Conservation (phyloP, 2,329 filamentous ascomycete species). For the Ophiostoma tasmaniense region DNA sequence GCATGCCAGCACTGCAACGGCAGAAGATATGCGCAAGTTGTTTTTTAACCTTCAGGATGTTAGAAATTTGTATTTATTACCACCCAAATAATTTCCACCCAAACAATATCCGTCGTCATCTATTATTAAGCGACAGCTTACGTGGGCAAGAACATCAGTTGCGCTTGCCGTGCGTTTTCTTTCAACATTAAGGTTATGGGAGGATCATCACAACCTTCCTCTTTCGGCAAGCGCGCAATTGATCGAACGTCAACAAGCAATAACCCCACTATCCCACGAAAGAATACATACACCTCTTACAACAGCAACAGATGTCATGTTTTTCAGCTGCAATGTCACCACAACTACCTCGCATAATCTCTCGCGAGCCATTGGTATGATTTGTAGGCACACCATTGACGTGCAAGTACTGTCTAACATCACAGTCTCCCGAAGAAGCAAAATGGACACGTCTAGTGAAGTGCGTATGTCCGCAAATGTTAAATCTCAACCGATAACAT, state of each 20-base stretch:
- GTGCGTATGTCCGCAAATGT: slow-evolving; percentile 30
- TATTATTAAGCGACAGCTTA: not conserved
- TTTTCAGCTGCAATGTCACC: not conserved
- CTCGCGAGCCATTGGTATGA: slow-evolving; percentile 15
- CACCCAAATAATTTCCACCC: too few species aligned
- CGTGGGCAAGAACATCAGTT: not conserved
- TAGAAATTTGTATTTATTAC: too few species aligned
- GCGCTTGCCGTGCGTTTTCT: not conserved
- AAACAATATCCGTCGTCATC: not conserved
- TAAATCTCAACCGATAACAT: too few species aligned
- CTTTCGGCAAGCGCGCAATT: not conserved
- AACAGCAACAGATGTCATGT: not conserved
- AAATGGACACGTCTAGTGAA: slow-evolving; percentile 53
- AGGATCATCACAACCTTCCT: not conserved
- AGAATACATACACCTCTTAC: too few species aligned
- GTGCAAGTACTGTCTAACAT: not conserved
- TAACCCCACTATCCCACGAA: not conserved
- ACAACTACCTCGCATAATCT: slow-evolving; percentile 4
- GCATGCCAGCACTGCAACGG: not conserved
- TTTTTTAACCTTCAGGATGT: too few species aligned
- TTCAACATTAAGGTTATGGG: not conserved
- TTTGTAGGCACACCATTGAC: not conserved
- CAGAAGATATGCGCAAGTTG: too few species aligned
- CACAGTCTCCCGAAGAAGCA: slow-evolving; percentile 44
- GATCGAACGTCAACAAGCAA: not conserved